Evolutionary conservation across 768 basidiomycete genomes (phyloP), one percentile per base, ranked within the genome.

Genomic region (Mycena indigotica): DNA sequence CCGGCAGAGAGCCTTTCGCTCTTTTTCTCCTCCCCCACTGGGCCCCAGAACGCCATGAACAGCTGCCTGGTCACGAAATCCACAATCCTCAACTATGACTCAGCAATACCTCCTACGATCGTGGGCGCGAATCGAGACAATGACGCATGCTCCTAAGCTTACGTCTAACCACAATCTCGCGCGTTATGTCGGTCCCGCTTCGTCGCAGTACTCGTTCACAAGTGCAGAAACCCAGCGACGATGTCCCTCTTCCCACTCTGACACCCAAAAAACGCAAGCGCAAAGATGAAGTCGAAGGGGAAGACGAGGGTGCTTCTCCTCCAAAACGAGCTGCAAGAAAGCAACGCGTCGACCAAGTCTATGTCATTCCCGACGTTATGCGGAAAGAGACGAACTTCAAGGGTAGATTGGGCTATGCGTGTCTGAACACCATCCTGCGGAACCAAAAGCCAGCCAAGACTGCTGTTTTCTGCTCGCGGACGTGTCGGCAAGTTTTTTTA

Each of bases 381-480:
- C 76, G 69, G 63, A 88, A 84, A 69, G 70, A 73, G 29, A 89
- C 89, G 1, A 83, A 83, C 2, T 95, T 91, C 70, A 83, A 76
- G 68, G 91, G 91, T 58, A 77, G 82, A 54, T 71, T 86, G 30
- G 85, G 86, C 2, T 89, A 94, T 68, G 93, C 93, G 2, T 95
- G 93, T 67, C 70, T 95, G 49, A 95, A 95, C 66, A 95, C 94
- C 0, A 77, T 97, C 16, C 72, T 96, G 13, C 81, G 94, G 41
- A 84, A 77, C 28, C 78, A 75, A 58, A 91, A 87, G 62, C 91
- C 93, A 19, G 77, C 84, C 0, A 76, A 64, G 0, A 80, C 83
- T 17, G 71, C 85, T 0, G 70, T 94, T 13, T 96, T 96, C 67
- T 94, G 93, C 68, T 85, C 87, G 10, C 76, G 85, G 59, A 86